phyloP scores from a whole-genome alignment of 1,139 yeast species.

The Candida neerlandica region DNA sequence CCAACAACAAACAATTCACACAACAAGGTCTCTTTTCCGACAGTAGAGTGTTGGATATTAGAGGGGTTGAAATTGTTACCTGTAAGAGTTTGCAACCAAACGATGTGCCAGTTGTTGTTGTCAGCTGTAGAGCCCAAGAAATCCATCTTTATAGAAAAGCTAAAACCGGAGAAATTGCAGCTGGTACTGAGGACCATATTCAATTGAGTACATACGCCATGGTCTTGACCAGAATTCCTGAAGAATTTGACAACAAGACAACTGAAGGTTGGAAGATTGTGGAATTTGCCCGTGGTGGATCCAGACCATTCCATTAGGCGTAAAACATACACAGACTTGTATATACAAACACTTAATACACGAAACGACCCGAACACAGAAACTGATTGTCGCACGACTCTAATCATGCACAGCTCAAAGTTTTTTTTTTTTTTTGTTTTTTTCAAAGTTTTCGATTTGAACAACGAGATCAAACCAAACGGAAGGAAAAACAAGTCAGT shows the following conservation, averaged over 20 bases:
- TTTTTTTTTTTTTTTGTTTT: background rate
- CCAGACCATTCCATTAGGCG: conserved; percentile 76
- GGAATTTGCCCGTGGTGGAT: conserved; percentile 94
- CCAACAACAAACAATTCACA: conserved; percentile 88
- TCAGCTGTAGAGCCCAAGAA: conserved; percentile 96
- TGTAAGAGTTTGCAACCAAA: conserved; percentile 90
- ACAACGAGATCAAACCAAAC: conserved; percentile 10
- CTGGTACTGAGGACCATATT: conserved; percentile 94
- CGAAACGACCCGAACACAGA: background rate
- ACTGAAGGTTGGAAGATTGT: conserved; percentile 98
- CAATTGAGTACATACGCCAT: conserved; percentile 92
- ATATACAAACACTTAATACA: conserved; percentile 7
- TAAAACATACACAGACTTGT: conserved; percentile 12
- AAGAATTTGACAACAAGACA: conserved; percentile 82
- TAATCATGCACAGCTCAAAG: background rate
- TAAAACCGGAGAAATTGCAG: conserved; percentile 92
- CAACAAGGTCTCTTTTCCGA: conserved; percentile 93
- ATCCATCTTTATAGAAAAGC: conserved; percentile 85
- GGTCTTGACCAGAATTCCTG: conserved; percentile 93
- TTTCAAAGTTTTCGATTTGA: background rate
- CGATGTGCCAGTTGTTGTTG: conserved; percentile 90
- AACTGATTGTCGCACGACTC: background rate
- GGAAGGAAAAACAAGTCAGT: background rate
- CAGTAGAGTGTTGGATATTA: conserved; percentile 87
- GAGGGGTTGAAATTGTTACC: conserved; percentile 92